Evolutionary conservation across 1,284 basidiomycete species (phyloP), one percentile per base, ranked within the genome.

Genomic region (Moesziomyces sp.): DNA sequence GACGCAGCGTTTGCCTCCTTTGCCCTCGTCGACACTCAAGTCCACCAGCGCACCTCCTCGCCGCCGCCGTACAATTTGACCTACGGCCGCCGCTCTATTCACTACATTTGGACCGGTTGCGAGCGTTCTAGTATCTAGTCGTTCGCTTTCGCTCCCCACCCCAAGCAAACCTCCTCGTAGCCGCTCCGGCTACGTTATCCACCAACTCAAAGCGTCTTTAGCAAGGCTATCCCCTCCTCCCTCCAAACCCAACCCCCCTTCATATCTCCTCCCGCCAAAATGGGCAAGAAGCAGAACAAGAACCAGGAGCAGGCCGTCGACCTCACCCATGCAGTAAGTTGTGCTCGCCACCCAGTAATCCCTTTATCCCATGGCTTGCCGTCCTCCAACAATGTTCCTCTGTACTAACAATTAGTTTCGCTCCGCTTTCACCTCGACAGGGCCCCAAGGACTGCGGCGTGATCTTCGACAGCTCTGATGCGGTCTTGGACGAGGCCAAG

Each of bases 391-490:
- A 21, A 51, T 14, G 9, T 11, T 3, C 30, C 38, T 50, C 42
- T 5, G 16, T 26, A 19, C 49, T 47, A 7, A 30, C 35, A 5
- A 10, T 38, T 13, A 21, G 14, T 16, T 23, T 8, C n/a, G 45
- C 46, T 44, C 30, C 16, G 28, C 23, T 21, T 33, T 42, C 18
- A 23, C 16, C 49, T 21, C 9, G 38, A 60, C 59, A 77, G 75
- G 72, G 69, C 44, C 76, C 77, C 52, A 66, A 63, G 63, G 71
- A 77, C 68, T 78, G 79, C 62, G 73, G 79, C 40, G 73, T 80
- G 54, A 58, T 72, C 52, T 81, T 81, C 50, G 74, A 79, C 68
- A 74, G 74, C 53, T 73, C 74, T 26, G 79, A 81, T 44, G 61
- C 62, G 33, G 67, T 65, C 51, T 35, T 80, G 57, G 74, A 81